A percentile compares a stretch with the other conserved stretches of the same genome.
Evolutionary conservation across 1,139 yeast species (phyloP).

Genomic region (Meyerozyma elateridarum): DNA sequence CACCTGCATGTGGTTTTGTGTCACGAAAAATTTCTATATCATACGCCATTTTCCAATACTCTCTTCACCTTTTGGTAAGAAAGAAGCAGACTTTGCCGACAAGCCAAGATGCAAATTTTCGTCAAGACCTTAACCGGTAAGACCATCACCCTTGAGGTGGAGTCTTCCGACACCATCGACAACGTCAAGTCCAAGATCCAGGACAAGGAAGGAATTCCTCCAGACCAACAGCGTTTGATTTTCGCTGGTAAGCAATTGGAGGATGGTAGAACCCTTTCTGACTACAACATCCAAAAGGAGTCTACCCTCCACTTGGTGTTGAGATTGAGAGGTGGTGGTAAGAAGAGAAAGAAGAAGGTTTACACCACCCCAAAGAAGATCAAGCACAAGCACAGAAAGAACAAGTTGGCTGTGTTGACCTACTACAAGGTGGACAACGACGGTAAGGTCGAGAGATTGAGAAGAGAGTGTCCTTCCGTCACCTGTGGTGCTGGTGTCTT

Average conservation of each 20-base stretch:
- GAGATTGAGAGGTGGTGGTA: slow-evolving; percentile 99
- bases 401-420: slow-evolving; percentile 97
- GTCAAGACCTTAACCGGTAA: slow-evolving; percentile 98
- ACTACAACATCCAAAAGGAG: slow-evolving; percentile 99
- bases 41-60: slow-evolving; percentile 5
- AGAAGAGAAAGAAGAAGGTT: slow-evolving; percentile 98
- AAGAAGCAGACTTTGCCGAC: slow-evolving; percentile 49
- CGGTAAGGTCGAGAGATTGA: slow-evolving; percentile 97
- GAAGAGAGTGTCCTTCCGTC: slow-evolving; percentile 94
- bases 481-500: slow-evolving; percentile 99
- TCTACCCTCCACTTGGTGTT: slow-evolving; percentile 96
- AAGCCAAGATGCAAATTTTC: slow-evolving; percentile 90
- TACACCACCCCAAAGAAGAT: slow-evolving; percentile 99
- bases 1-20: no score
- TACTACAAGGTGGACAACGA: slow-evolving; percentile 99
- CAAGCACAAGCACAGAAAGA: slow-evolving; percentile 99
- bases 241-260: slow-evolving; percentile 99
- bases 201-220: slow-evolving; percentile 99
- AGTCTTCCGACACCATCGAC: slow-evolving; percentile 98
- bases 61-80: slow-evolving; percentile 37
- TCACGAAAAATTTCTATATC: background rate
- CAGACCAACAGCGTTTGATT: slow-evolving; percentile 99
- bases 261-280: slow-evolving; percentile 98
- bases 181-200: slow-evolving; percentile 99
- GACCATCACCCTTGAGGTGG: slow-evolving; percentile 98